Base-by-base conservation (phyloP, 148 eudicot species). In the Spergularia marina region DNA sequence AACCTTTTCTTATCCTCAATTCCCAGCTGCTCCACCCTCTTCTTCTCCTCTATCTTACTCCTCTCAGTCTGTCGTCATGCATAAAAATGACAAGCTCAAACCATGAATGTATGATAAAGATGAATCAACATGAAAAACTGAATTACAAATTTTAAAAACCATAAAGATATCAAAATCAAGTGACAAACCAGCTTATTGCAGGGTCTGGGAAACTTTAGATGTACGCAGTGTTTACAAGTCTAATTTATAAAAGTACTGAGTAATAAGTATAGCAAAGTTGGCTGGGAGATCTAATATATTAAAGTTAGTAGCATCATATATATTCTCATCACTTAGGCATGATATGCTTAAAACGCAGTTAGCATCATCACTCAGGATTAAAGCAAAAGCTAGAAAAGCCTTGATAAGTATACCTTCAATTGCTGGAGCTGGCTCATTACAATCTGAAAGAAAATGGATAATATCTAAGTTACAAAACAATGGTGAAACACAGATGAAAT, bases 361-460 rank as follows among this genome's bases (percentile, higher is more conserved):
- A 34, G 4, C 55, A 54, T 25, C 40, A 64, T 9, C 49, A 8
- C 18, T 65, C 51, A 36, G 39, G 66, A 41, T 36, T 58, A 20
- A 47, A 10, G 13, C 49, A 49, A 34, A 17, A 53, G 10, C 62
- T 10, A 39, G 16, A 15, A 53, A 44, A 53, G 53, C 11, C 34
- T 41, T 39, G 53, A 30, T 52, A 20, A 54, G 53, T 44, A 52
- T 91, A 91, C 98, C 97, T 94, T 90, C 15, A 86, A 77, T 74
- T 84, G 87, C 72, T 85, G 92, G 54, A 92, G 87, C 82, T 89
- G 96, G 85, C 82, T 88, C 86, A 78, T 75, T n/a, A 80, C 91
- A 71, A 85, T 80, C 97, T 94, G 91, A 61, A 74, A 71, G 72
- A 51, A 82, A 63, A 66, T 15, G 74, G 69, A 72, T 36, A 44